These are phyloP conservation scores for Erodium chrysanthum DNA, from an alignment of 441 rosid genomes.

Conservation along the genomic window DNA sequence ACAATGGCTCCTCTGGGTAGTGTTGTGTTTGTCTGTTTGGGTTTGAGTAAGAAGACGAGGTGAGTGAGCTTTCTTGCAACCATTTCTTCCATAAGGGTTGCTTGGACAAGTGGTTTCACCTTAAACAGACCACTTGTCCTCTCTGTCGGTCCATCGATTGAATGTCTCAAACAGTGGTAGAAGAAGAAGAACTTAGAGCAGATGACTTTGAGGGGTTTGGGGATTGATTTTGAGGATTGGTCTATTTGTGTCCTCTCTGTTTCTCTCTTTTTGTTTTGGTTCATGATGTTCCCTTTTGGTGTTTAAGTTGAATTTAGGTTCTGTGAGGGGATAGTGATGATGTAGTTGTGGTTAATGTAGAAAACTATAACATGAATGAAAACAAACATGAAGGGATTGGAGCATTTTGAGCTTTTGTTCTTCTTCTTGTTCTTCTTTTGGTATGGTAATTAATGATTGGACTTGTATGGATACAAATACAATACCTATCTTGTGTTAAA, in stretches of 20 bases:
- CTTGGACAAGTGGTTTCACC: slow-evolving; percentile 63
- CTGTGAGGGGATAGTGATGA: too few species aligned
- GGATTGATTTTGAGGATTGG: not conserved
- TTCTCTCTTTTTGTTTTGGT: too few species aligned
- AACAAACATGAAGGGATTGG: too few species aligned
- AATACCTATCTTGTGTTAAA: too few species aligned
- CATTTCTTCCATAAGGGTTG: slow-evolving; percentile 77
- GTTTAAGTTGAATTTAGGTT: too few species aligned
- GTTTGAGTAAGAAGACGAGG: slow-evolving; percentile 68
- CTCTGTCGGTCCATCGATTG: slow-evolving; percentile 71
- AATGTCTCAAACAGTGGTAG: not conserved
- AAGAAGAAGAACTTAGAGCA: not conserved
- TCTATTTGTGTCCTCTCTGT: not conserved
- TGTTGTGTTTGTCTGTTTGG: slow-evolving; percentile 76
- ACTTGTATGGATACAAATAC: too few species aligned
- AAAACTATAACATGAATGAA: too few species aligned
- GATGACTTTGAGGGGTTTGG: not conserved
- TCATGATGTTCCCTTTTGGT: too few species aligned
- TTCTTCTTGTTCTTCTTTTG: too few species aligned
- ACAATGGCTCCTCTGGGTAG: slow-evolving; percentile 19
- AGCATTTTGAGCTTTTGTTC: too few species aligned
- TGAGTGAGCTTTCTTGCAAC: slow-evolving; percentile 71
- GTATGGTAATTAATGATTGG: too few species aligned
- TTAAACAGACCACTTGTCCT: slow-evolving; percentile 55
- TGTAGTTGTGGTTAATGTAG: too few species aligned